Evolutionary conservation across 352 stramenopile species (phyloP).

Genomic region (Pilasporangium apinafurcum): DNA sequence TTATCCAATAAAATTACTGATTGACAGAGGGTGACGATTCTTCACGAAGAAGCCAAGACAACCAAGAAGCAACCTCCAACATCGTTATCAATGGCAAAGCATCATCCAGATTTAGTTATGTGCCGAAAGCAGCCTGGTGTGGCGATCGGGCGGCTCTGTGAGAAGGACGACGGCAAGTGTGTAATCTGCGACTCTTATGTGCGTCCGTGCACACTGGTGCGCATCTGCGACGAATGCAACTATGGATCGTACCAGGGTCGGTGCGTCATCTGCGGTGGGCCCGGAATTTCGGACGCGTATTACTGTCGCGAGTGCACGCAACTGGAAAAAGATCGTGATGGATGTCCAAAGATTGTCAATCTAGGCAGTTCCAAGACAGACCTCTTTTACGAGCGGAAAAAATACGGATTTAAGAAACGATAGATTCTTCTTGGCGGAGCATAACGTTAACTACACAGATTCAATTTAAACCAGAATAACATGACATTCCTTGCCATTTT

Average conservation of each 20-base stretch:
- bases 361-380: slow-evolving; percentile 93
- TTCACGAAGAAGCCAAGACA: neutral
- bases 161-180: slow-evolving; percentile 99
- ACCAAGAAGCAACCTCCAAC: slow-evolving; percentile 4
- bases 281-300: slow-evolving; percentile 98
- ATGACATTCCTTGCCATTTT: no score
- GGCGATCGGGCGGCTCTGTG: slow-evolving; percentile 95
- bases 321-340: slow-evolving; percentile 95
- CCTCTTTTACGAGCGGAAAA: slow-evolving; percentile 99
- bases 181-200: slow-evolving; percentile 99
- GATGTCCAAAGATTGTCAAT: slow-evolving; percentile 99
- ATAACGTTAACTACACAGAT: no score
- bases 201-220: slow-evolving; percentile 94
- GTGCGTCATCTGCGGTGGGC: slow-evolving; percentile 97
- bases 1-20: no score
- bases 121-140: slow-evolving; percentile 99
- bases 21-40: no score
- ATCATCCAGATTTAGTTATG: slow-evolving; percentile 99
- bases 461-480: no score
- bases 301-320: slow-evolving; percentile 99
- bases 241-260: slow-evolving; percentile 96
- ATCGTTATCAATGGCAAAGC: slow-evolving; percentile 99
- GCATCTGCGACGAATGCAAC: slow-evolving; percentile 99
- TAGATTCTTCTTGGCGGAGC: no score
- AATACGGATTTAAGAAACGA: slow-evolving; percentile 93